These are phyloP conservation scores for Sequoiadendron giganteum DNA, from an alignment of 75 land plant genomes.

Conservation along the genomic window DNA sequence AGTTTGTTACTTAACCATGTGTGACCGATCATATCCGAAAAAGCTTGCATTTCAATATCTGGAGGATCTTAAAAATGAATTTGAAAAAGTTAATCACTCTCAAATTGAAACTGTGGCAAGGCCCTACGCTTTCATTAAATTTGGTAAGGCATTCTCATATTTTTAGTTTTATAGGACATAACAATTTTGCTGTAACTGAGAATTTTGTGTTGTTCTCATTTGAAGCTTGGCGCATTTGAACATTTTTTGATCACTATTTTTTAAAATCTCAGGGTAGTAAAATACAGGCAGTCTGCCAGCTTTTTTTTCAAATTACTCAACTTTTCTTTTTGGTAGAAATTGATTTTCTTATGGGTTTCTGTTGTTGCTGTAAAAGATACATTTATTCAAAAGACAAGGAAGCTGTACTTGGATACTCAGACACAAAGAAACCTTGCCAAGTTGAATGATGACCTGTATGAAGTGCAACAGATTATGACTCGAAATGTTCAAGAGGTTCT, in stretches of 20 bases:
- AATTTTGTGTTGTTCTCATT: not conserved
- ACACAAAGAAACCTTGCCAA: constrained; percentile 92
- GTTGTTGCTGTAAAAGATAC: constrained; percentile 54
- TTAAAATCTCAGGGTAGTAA: not conserved
- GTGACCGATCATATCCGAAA: constrained; percentile 96
- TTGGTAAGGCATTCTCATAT: constrained; percentile 47
- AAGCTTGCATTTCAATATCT: constrained; percentile 96
- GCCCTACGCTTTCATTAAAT: constrained; percentile 96
- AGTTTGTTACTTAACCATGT: constrained; percentile 96
- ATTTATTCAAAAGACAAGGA: constrained; percentile 94
- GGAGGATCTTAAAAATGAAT: constrained; percentile 93
- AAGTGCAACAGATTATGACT: constrained; percentile 98
- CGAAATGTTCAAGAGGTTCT: constrained; percentile 97
- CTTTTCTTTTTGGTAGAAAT: not conserved
- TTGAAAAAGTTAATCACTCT: constrained; percentile 76
- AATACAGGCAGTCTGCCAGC: not conserved
- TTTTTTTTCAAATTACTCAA: not conserved
- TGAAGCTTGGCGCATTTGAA: not conserved
- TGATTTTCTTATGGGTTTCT: constrained; percentile 4
- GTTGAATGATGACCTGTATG: constrained; percentile 94
- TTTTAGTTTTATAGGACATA: not conserved
- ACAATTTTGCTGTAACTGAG: not conserved
- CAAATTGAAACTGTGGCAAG: constrained; percentile 98
- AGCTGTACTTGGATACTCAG: constrained; percentile 87
- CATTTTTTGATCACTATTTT: not conserved